Percentiles rank a stretch among this genome's conserved stretches.
These are phyloP conservation scores for Leccinum fallax DNA, from an alignment of 1,284 basidiomycete species.

Conservation along the genomic window DNA sequence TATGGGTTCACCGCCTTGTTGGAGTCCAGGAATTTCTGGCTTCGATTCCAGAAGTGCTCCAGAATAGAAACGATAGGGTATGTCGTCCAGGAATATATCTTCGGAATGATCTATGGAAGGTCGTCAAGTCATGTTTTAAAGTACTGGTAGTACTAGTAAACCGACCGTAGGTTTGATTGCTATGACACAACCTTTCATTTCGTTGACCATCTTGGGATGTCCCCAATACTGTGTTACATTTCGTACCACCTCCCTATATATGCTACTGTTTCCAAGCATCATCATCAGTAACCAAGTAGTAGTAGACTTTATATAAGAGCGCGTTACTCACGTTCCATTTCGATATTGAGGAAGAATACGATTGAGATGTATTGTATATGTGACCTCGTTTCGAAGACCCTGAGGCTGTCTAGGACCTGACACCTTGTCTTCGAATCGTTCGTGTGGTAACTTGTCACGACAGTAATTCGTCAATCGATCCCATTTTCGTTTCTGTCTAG, in stretches of 20 bases:
- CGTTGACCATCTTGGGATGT: background rate
- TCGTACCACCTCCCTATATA: background rate
- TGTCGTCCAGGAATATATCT: background rate
- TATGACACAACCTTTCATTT: background rate
- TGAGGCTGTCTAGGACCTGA: background rate
- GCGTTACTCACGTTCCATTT: background rate
- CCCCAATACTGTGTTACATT: background rate
- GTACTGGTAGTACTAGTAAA: too few species aligned
- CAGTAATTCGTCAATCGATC: background rate
- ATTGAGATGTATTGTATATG: background rate
- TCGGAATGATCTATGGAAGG: background rate
- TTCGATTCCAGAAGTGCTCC: background rate
- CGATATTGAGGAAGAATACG: background rate
- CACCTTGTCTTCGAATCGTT: background rate
- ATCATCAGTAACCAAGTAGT: too few species aligned
- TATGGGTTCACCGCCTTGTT: background rate
- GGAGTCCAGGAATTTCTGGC: background rate
- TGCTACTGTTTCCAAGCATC: background rate
- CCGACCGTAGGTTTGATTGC: background rate
- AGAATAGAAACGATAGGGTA: background rate
- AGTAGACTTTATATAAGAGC: too few species aligned
- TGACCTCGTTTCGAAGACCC: background rate
- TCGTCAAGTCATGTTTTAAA: too few species aligned
- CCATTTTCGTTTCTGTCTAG: background rate
- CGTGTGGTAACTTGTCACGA: background rate